Conservation (phyloP, 495 filamentous ascomycete genomes). For the Hypoxylon cercidicola region DNA sequence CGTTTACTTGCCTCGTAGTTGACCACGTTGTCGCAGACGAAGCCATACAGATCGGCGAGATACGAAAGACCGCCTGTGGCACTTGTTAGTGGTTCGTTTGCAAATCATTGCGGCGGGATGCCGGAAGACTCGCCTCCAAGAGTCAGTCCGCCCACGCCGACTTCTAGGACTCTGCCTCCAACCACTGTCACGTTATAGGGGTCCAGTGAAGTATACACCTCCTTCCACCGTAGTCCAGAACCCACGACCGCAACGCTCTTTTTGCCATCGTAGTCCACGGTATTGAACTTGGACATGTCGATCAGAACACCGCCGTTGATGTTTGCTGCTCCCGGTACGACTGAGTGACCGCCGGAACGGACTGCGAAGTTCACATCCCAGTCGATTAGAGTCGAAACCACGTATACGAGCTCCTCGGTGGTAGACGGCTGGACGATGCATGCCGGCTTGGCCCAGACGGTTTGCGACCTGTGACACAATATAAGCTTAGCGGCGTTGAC, state of each 20-base stretch:
- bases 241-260: slow-evolving; percentile 56
- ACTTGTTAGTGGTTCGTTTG: slow-evolving; percentile 20
- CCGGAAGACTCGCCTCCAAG: slow-evolving; percentile 40
- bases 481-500: slow-evolving; percentile 2
- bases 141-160: slow-evolving; percentile 57
- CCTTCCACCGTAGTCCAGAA: slow-evolving; percentile 59
- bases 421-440: slow-evolving; percentile 57
- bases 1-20: slow-evolving; percentile 56
- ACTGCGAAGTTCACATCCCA: slow-evolving; percentile 56
- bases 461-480: slow-evolving; percentile 39
- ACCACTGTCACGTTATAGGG: slow-evolving; percentile 55
- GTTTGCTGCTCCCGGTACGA: slow-evolving; percentile 59
- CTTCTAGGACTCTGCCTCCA: slow-evolving; percentile 59
- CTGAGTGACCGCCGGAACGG: slow-evolving; percentile 62
- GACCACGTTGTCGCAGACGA: slow-evolving; percentile 63
- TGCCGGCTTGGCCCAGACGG: slow-evolving; percentile 48
- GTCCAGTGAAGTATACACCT: slow-evolving; percentile 60
- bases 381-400: slow-evolving; percentile 39
- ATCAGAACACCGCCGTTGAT: slow-evolving; percentile 63
- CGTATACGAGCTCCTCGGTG: slow-evolving; percentile 44
- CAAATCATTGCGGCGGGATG: slow-evolving; percentile 3
- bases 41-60: slow-evolving; percentile 63
- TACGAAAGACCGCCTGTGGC: slow-evolving; percentile 55
- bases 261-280: slow-evolving; percentile 56
- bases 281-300: slow-evolving; percentile 57